Base-by-base conservation (phyloP, 371 early-diverging fungal species). In the Mortierella sp. region DNA sequence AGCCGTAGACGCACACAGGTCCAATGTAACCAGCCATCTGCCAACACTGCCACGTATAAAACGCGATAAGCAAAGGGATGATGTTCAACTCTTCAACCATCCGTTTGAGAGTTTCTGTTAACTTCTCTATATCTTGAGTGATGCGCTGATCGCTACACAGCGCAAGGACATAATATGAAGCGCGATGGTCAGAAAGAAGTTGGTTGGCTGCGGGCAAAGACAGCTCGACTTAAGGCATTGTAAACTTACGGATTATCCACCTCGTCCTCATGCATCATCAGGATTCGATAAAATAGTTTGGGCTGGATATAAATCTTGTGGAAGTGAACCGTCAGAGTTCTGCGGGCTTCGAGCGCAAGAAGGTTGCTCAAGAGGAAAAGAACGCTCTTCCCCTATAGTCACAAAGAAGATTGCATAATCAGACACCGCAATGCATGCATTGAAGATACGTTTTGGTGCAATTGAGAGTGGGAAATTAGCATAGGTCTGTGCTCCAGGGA, bases 61-160 rank as follows among this genome's bases (percentile, higher is more conserved):
- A 93, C 0, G 80, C 79, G 5, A 95, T 84, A 46, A 95, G 81
- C 39, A 90, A 31, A 7, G 97, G 97, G 11, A 90, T 83, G 44
- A 95, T 86, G 15, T 94, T 81, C 14, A 93, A 72, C 17, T 87
- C 82, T 23, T 92, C 83, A n/a, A 91, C 62, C 30, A 94, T 86
- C 19, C 84, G 70, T 4, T 86, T 82, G 14, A 90, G 54, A 42
- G 87, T 69, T 12, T 85, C 85, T 8, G 93, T 60, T 44, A 97
- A 86, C 59, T 91, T 90, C 64, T 93, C 95, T 14, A 94, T 85
- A 76, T 97, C 97, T 70, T 95, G 94, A 6, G 96, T 86, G 44
- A 96, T 93, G 8, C 96, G 90, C 78, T 95, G 95, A 71, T 97
- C 96, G 5, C 91, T 91, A 57, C 4, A 19, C 15, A 37, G 2